Evolutionary conservation across 352 stramenopile species (phyloP), one percentile per base, ranked within the genome.

Genomic region (Pythium folliculosum): DNA sequence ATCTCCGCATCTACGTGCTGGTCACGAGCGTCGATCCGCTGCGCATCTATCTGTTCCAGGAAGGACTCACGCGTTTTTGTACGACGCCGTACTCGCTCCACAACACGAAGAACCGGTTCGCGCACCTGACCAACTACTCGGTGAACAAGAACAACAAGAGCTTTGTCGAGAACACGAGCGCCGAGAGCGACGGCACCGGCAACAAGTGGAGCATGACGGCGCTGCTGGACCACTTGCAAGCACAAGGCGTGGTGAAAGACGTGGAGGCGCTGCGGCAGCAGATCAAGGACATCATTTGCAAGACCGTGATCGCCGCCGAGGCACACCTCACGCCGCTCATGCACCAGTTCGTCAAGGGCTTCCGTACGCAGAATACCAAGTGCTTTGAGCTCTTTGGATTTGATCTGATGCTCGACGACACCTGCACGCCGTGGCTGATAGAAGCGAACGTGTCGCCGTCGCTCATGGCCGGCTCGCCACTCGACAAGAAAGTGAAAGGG

Each of bases 1-100:
- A 97, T 61, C 68, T 97, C 23, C 78, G 91, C 12, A 61, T 97
- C 49, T 97, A 97, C 69, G 88, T 97, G 2, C 52, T 97, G 6
- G 86, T 96, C 35, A 96, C 90, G n/a, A 90, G 78, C 49, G 69
- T 96, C 38, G 86, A 96, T 54, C 90, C 90, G 17, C 67, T 97
- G 49, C 78, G 89, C 25, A 84, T 94, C 50, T 97, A 97, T 57
- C 57, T 95, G 13, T 97, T 94, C 63, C 56, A 92, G 21, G 88
- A 97, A 64, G 90, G 90, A 1, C 82, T 97, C 30, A 81, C 82
- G 14, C 78, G 89, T 16, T 96, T 97, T 60, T 94, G 85, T 56
- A 95, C 89, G 23, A 80, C 75, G 13, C 77, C 86, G 47, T 97
- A 97, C 68, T 83, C 77, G 19, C 62, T 88, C 3, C 52, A 65